Base-by-base conservation (phyloP, 2,329 filamentous ascomycete species). In the Daldinia sp. region DNA sequence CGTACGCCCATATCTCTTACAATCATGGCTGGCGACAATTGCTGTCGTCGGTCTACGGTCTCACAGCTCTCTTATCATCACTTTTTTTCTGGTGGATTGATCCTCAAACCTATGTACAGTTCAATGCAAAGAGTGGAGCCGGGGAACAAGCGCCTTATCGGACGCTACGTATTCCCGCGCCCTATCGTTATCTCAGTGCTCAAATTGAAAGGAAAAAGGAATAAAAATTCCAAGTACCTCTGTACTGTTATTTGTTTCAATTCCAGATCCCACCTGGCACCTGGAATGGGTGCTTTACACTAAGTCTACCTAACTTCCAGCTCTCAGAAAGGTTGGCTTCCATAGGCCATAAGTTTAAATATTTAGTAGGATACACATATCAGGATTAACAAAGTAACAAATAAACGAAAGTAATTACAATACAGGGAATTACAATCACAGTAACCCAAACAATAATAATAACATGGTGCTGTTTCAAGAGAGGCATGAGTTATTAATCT, bases 1-100 rank as follows among this genome's bases (percentile, higher is more conserved):
- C 77, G 76, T 46, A 73, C 55, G 48, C 76, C 74, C n/a, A 77
- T 66, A 30, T 78, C 76, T 72, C 77, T 77, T 74, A 79, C 73
- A 70, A 78, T 78, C 77, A 79, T 79, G 41, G 68, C 58, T 58
- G 20, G 20, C 37, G 59, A 39, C 39, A 60, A 55, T 61, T 53
- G 35, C 30, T 59, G 57, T 56, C 26, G 6, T 64, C 62, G 15
- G 20, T 18, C n/a, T 50, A 28, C 44, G 60, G 55, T 62, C 48
- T 51, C n/a, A 48, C 42, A 72, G 59, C 58, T 58, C 6, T 63
- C 56, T 56, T 63, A 60, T 69, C 56, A 51, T 60, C 60, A 72
- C 71, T 69, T 73, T 73, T 73, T 71, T 61, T 63, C 28, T 35
- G 62, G 59, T 64, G 64, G 63, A 62, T 48, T 59, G 20, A 51